Conservation (phyloP, 257 asterid species). For the Primulina eburnea region DNA sequence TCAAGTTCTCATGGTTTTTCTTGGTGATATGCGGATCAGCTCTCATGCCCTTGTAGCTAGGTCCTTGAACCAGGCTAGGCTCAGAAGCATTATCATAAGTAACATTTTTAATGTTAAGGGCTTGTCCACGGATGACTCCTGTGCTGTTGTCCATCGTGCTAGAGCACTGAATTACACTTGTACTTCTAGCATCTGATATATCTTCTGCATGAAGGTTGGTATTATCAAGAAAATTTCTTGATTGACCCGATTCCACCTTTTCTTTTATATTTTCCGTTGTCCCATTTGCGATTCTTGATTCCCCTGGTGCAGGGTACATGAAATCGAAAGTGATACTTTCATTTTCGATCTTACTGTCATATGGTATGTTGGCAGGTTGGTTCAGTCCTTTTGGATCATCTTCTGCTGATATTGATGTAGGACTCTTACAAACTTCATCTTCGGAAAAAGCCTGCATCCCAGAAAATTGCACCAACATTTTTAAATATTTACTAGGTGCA, state of each 20-base stretch:
- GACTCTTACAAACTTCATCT: constrained; percentile 34
- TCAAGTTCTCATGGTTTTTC: constrained; percentile 17
- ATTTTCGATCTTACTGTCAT: constrained; percentile 45
- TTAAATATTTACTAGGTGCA: constrained; percentile 22
- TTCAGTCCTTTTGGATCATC: constrained; percentile 32
- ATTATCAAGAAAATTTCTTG: constrained; percentile 11
- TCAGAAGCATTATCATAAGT: constrained; percentile 17
- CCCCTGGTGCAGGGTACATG: constrained; percentile 26
- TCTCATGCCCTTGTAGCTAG: constrained; percentile 15
- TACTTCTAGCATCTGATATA: constrained; percentile 13
- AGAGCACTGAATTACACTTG: constrained; percentile 19
- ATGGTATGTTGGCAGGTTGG: constrained; percentile 28
- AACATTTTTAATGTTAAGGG: constrained; percentile 13
- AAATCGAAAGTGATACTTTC: constrained; percentile 52
- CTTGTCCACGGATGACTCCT: constrained; percentile 22
- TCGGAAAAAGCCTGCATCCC: constrained; percentile 38
- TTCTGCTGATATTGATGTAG: constrained; percentile 28
- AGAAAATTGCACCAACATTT: constrained; percentile 16
- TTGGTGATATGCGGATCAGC: constrained; percentile 21
- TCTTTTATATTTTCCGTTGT: constrained; percentile 22
- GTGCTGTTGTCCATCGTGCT: constrained; percentile 18
- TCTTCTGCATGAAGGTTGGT: constrained; percentile 13
- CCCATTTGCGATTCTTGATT: constrained; percentile 12
- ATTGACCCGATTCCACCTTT: constrained; percentile 14
- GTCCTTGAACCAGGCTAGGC: constrained; percentile 11